Evolutionary conservation across 2,329 filamentous ascomycete species (phyloP).

Genomic region (Diaporthe amygdali): DNA sequence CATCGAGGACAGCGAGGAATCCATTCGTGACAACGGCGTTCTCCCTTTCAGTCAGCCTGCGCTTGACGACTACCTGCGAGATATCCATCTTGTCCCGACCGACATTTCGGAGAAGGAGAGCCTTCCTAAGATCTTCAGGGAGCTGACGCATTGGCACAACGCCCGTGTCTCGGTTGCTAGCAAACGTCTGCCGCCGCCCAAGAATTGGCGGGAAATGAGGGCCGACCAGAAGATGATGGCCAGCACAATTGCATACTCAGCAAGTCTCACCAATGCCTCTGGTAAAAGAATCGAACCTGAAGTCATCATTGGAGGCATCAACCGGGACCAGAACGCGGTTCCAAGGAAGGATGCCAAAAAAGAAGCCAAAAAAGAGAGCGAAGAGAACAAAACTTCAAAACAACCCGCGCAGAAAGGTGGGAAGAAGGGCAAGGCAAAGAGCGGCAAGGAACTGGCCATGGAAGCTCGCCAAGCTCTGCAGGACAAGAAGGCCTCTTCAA

Average conservation of each 20-base stretch:
- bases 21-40: constrained; percentile 32
- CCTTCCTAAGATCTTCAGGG: constrained; percentile 46
- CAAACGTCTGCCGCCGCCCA: constrained; percentile 35
- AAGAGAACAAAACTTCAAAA: constrained; percentile 20
- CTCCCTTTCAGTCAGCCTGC: constrained; percentile 53
- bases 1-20: background rate
- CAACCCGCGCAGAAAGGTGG: constrained; percentile 24
- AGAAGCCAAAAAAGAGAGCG: constrained; percentile 30
- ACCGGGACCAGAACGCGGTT: constrained; percentile 26
- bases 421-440: constrained; percentile 31
- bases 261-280: constrained; percentile 68
- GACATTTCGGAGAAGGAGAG: constrained; percentile 29
- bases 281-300: constrained; percentile 70
- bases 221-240: constrained; percentile 70
- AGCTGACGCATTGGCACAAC: constrained; percentile 68
- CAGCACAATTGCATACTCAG: constrained; percentile 72
- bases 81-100: constrained; percentile 43
- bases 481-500: constrained; percentile 37
- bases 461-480: constrained; percentile 40
- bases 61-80: constrained; percentile 50
- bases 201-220: constrained; percentile 41
- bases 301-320: constrained; percentile 56
- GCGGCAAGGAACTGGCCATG: constrained; percentile 44
- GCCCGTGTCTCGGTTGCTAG: constrained; percentile 55
- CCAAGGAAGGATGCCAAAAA: constrained; percentile 27